Evolutionary conservation across 2,329 filamentous ascomycete species (phyloP).

Genomic region (Penicillium sumatraense): DNA sequence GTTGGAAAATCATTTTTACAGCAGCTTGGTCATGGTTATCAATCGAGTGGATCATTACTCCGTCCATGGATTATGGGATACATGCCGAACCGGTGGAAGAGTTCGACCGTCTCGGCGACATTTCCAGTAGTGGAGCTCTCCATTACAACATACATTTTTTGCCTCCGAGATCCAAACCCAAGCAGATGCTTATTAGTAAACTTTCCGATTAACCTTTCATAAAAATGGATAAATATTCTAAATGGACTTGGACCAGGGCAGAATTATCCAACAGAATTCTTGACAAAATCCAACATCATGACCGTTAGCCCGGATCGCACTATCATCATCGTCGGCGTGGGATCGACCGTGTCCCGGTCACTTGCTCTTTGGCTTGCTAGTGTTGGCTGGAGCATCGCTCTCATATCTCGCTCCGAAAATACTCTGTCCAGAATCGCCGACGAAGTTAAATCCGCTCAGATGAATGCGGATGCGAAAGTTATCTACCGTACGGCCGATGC

Average conservation of each 20-base stretch:
- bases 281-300: not conserved
- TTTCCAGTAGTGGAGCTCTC: not conserved
- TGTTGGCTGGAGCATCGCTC: not conserved
- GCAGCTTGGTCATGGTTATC: too few relatives aligned
- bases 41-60: too few relatives aligned
- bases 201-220: not conserved
- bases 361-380: constrained; percentile 6
- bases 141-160: not conserved
- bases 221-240: not conserved
- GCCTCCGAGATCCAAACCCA: too few relatives aligned
- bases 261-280: not conserved
- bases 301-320: not conserved
- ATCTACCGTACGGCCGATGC: not conserved
- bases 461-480: not conserved
- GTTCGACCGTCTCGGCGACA: not conserved
- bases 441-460: not conserved
- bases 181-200: too few relatives aligned
- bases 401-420: not conserved
- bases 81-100: not conserved
- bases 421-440: not conserved
- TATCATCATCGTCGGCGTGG: constrained; percentile 1
- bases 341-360: constrained; percentile 5
- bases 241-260: not conserved
- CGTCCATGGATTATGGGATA: too few relatives aligned
- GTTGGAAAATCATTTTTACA: too few relatives aligned